phyloP scores from a whole-genome alignment of 495 filamentous ascomycete species.

The Penicillium silybi region DNA sequence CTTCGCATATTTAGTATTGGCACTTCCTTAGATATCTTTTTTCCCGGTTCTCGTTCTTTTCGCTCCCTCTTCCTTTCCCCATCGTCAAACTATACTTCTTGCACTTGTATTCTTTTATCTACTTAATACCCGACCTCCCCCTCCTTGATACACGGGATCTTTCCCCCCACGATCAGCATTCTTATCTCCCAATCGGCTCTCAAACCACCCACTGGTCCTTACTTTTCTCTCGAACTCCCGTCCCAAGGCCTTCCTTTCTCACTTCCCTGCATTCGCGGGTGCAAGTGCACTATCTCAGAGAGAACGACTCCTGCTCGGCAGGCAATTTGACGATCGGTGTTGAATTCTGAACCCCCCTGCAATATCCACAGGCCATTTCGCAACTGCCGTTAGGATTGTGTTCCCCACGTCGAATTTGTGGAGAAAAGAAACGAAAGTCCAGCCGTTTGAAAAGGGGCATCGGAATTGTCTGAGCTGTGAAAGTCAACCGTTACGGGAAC shows the following conservation, averaged over 20 bases:
- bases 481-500: not conserved
- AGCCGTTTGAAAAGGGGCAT: not conserved
- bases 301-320: slow-evolving; percentile 11
- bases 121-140: not conserved
- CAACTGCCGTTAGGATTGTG: slow-evolving; percentile 31
- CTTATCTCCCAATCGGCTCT: not conserved
- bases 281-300: slow-evolving; percentile 15
- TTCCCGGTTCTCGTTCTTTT: slow-evolving; percentile 11
- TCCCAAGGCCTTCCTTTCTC: not conserved
- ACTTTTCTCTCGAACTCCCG: not conserved
- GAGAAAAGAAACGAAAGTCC: slow-evolving; percentile 1
- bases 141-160: not conserved
- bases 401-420: slow-evolving; percentile 18
- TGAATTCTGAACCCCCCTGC: slow-evolving; percentile 15
- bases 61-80: slow-evolving; percentile 2
- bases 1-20: slow-evolving; percentile 23
- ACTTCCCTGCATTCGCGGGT: not conserved
- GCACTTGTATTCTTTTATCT: slow-evolving; percentile 9
- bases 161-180: not conserved
- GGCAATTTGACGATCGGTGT: slow-evolving; percentile 12
- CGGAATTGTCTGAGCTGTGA: not conserved
- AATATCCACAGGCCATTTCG: slow-evolving; percentile 26
- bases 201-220: not conserved
- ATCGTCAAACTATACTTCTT: not conserved
- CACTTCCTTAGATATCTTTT: slow-evolving; percentile 12